Evolutionary conservation across 768 basidiomycete species (phyloP), one percentile per base, ranked within the genome.

Genomic region (Rhodotorula sphaerocarpa): DNA sequence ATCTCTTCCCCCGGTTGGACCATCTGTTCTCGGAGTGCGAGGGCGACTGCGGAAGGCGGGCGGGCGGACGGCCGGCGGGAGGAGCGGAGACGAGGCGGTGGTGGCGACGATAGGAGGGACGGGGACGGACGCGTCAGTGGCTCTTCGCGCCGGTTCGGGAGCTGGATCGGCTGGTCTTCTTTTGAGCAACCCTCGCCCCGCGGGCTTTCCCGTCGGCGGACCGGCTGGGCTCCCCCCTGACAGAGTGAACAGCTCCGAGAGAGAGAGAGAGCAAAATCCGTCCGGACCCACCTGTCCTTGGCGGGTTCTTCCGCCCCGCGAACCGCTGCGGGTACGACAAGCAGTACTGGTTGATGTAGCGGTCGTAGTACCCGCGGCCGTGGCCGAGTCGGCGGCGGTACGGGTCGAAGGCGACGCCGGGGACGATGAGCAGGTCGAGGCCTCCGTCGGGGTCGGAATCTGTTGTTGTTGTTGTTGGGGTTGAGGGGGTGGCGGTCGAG

Each of bases 291-390:
- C 66, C 58, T 4, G 61, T 67, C 14, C 27, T n/a, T 9, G 66
- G 66, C 30, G 61, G n/a, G 2, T 43, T 27, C 55, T 63, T 67
- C 2, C 11, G 9, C 36, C 36, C 36, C 16, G 9, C 41, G 21
- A 63, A 67, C 31, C 61, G 5, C 16, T 1, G 6, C 5, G 61
- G 57, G 41, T 67, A 67, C 31, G 59, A 57, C 5, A 54, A 16
- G 14, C 57, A 56, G 16, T 39, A 39, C 11, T 23, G 36, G 5
- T 48, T 57, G 36, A 67, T 57, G 53, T 61, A 69, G 3, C 67
- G 59, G 46, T 69, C 67, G 60, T 69, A 69, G 55, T 69, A 69
- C 0, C 67, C 67, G 12, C 67, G 12, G 2, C 67, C 67, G 55
- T 69, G 67, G 0, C 67, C 67, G 4, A 69, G 50, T 11, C 67